Evolutionary conservation across 768 basidiomycete genomes (phyloP).

Genomic region (Tylopilus rubrobrunneus): DNA sequence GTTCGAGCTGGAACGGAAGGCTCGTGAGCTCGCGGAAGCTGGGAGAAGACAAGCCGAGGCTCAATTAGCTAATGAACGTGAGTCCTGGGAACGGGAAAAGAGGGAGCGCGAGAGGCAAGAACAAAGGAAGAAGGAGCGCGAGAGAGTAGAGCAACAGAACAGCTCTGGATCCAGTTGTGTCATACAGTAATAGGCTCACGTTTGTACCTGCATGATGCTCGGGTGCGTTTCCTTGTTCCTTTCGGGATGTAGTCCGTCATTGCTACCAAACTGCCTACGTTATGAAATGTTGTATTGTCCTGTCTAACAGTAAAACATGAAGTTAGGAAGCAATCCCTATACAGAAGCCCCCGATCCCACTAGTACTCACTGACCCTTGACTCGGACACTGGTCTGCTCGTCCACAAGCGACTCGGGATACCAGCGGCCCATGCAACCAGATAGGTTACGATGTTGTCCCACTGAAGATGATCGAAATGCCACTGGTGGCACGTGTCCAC

Average conservation of each 20-base stretch:
- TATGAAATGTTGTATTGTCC: too few relatives aligned
- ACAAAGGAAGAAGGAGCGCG: not conserved
- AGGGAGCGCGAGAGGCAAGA: not conserved
- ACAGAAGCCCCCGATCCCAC: too few relatives aligned
- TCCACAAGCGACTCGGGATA: too few relatives aligned
- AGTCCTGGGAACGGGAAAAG: slow-evolving; percentile 8
- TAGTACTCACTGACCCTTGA: too few relatives aligned
- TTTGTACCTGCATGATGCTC: not conserved
- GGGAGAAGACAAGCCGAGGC: slow-evolving; percentile 14
- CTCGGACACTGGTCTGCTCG: too few relatives aligned
- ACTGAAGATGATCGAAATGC: too few relatives aligned
- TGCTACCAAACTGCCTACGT: not conserved
- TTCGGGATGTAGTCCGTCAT: not conserved
- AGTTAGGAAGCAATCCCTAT: too few relatives aligned
- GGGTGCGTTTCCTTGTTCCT: not conserved
- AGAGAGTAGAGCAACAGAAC: not conserved
- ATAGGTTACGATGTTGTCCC: too few relatives aligned
- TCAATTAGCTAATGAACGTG: slow-evolving; percentile 17
- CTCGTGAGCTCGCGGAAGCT: slow-evolving; percentile 23
- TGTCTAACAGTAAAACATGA: too few relatives aligned
- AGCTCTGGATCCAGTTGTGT: not conserved
- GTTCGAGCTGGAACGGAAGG: slow-evolving; percentile 24
- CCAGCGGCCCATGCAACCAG: too few relatives aligned
- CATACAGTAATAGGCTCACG: slow-evolving; percentile 9
- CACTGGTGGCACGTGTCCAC: too few relatives aligned